Evolutionary conservation across 148 eudicot genomes (phyloP).

Genomic region (Chenopodium berlandieri): DNA sequence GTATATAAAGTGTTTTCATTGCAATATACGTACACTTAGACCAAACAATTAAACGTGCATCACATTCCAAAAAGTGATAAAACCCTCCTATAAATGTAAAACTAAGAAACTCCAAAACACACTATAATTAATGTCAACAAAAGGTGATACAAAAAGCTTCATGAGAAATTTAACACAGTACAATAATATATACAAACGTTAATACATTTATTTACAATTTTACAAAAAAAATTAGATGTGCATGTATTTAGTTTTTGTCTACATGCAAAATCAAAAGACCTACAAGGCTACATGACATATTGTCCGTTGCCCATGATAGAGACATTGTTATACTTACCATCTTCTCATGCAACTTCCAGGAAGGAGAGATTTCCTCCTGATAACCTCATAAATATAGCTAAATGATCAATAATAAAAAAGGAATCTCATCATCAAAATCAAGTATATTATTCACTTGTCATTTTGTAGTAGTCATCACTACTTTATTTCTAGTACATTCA

Average conservation of each 20-base stretch:
- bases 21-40: too few relatives aligned
- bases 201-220: neutral
- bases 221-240: neutral
- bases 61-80: too few relatives aligned
- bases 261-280: neutral
- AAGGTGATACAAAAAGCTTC: neutral
- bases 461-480: neutral
- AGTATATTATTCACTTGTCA: neutral
- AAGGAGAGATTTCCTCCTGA: conserved; percentile 17
- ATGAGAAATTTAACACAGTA: neutral
- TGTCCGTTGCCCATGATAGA: neutral
- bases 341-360: conserved; percentile 31
- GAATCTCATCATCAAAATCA: neutral
- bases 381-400: conserved; percentile 18
- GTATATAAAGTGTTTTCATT: too few relatives aligned
- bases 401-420: neutral
- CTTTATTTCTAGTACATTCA: neutral
- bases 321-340: neutral
- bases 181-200: neutral
- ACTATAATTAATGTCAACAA: neutral
- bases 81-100: neutral
- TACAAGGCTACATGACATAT: neutral
- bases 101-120: neutral
- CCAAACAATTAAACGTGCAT: too few relatives aligned
- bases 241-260: neutral